Evolutionary conservation across 768 basidiomycete genomes (phyloP).

Genomic region (Russula sp.): DNA sequence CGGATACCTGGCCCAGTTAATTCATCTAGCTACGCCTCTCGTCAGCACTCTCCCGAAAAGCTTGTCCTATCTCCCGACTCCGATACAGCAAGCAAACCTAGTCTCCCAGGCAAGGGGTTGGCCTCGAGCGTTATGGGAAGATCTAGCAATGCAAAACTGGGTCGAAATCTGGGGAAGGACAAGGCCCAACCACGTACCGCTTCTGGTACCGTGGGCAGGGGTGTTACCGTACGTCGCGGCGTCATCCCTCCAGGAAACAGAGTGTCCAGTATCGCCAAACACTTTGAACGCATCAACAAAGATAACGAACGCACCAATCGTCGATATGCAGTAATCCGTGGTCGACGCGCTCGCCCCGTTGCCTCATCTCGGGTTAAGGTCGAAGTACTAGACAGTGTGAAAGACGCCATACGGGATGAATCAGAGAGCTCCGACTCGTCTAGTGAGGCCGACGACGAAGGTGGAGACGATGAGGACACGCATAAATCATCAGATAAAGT

Average conservation of each 20-base stretch:
- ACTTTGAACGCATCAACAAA: constrained; percentile 79
- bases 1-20: constrained; percentile 52
- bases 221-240: constrained; percentile 47
- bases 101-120: constrained; percentile 36
- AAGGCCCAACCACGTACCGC: constrained; percentile 39
- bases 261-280: constrained; percentile 83
- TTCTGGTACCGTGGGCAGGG: constrained; percentile 40
- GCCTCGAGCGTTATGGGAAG: constrained; percentile 30
- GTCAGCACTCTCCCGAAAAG: constrained; percentile 73
- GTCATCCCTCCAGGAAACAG: constrained; percentile 49
- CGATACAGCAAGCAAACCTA: constrained; percentile 24
- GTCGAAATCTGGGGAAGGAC: constrained; percentile 35
- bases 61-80: constrained; percentile 31
- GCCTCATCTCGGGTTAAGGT: constrained; percentile 84
- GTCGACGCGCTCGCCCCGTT: constrained; percentile 84
- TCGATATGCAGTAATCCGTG: constrained; percentile 81
- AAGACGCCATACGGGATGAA: constrained; percentile 84
- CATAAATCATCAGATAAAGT: constrained; percentile 30
- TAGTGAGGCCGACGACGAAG: constrained; percentile 61
- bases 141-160: constrained; percentile 34
- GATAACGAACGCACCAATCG: constrained; percentile 71
- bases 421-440: constrained; percentile 67
- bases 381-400: constrained; percentile 81
- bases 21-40: constrained; percentile 50
- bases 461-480: constrained; percentile 51